Evolutionary conservation across 1,284 basidiomycete genomes (phyloP).

Genomic region (Coniophora puteana): DNA sequence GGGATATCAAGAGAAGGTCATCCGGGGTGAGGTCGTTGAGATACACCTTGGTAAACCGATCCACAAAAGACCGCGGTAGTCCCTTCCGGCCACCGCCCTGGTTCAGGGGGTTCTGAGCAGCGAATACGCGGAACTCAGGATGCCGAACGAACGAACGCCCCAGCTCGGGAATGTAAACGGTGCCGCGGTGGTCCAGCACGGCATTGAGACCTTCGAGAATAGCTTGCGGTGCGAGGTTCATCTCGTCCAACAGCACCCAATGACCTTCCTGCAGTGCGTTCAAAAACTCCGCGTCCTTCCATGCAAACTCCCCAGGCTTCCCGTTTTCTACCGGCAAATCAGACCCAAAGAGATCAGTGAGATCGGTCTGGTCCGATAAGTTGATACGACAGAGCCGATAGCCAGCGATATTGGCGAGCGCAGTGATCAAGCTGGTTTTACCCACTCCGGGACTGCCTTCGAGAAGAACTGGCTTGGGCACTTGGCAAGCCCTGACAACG

Average conservation of each 20-base stretch:
- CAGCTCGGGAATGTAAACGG: constrained; percentile 94
- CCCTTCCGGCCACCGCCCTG: constrained; percentile 99
- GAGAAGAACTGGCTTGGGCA: constrained; percentile 89
- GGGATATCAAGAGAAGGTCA: constrained; percentile 83
- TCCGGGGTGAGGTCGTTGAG: constrained; percentile 81
- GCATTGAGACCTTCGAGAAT: constrained; percentile 98
- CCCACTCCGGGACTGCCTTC: constrained; percentile 99
- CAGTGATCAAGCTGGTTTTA: constrained; percentile 92
- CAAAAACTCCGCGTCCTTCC: constrained; percentile 97
- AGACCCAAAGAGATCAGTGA: constrained; percentile 95
- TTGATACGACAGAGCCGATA: constrained; percentile 94
- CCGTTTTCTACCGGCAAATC: constrained; percentile 96
- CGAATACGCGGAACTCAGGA: constrained; percentile 93
- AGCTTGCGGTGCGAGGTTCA: constrained; percentile 96
- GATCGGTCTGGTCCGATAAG: constrained; percentile 97
- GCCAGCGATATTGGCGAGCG: constrained; percentile 80
- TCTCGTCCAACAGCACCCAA: constrained; percentile 98
- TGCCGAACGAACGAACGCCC: constrained; percentile 88
- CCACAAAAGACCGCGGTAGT: constrained; percentile 95
- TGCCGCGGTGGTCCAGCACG: constrained; percentile 93
- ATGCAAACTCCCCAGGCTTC: constrained; percentile 89
- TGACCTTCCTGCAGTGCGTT: constrained; percentile 89
- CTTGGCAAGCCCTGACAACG: constrained; percentile 86
- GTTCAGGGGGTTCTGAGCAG: constrained; percentile 94
- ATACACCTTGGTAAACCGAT: constrained; percentile 97